Evolutionary conservation across 495 filamentous ascomycete species (phyloP).

Genomic region (Talaromyces stipitatus): DNA sequence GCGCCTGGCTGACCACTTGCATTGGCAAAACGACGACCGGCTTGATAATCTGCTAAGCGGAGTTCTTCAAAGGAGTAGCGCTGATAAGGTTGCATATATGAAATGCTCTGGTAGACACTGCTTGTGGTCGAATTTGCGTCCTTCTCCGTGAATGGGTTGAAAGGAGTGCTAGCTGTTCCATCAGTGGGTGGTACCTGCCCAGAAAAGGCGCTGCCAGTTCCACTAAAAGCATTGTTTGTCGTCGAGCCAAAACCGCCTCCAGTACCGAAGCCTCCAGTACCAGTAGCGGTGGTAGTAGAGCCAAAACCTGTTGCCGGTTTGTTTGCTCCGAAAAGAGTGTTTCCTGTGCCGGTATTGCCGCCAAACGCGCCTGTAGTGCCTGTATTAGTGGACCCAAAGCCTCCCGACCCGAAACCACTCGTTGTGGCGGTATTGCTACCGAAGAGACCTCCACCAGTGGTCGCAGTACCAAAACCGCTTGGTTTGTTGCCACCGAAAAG

Average conservation of each 20-base stretch:
- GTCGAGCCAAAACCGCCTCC: conserved; percentile 23
- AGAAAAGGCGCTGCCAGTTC: conserved; percentile 38
- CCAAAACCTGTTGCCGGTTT: conserved; percentile 34
- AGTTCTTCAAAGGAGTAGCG: conserved; percentile 90
- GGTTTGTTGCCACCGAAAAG: conserved; percentile 30
- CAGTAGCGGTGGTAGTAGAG: conserved; percentile 18
- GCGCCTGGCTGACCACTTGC: conserved; percentile 72
- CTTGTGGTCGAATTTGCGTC: conserved; percentile 52
- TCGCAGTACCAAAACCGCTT: conserved; percentile 41
- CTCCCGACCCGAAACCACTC: conserved; percentile 30
- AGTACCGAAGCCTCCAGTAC: conserved; percentile 21
- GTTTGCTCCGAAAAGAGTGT: conserved; percentile 28
- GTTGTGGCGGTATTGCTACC: conserved; percentile 31
- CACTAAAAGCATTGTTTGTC: conserved; percentile 33
- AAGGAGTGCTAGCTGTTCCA: conserved; percentile 69
- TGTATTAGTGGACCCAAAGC: conserved; percentile 25
- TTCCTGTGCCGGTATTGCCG: conserved; percentile 42
- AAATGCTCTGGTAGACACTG: conserved; percentile 80
- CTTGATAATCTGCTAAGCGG: conserved; percentile 78
- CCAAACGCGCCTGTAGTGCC: conserved; percentile 45
- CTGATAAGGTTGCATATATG: conserved; percentile 76
- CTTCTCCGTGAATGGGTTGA: conserved; percentile 73
- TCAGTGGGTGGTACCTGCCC: conserved; percentile 37
- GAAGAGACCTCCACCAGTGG: conserved; percentile 39
- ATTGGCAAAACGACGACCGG: conserved; percentile 76